A percentile compares a stretch with the other conserved stretches of the same genome.
Conservation (phyloP, 208 protist species). For the Trypanosoma mega region DNA sequence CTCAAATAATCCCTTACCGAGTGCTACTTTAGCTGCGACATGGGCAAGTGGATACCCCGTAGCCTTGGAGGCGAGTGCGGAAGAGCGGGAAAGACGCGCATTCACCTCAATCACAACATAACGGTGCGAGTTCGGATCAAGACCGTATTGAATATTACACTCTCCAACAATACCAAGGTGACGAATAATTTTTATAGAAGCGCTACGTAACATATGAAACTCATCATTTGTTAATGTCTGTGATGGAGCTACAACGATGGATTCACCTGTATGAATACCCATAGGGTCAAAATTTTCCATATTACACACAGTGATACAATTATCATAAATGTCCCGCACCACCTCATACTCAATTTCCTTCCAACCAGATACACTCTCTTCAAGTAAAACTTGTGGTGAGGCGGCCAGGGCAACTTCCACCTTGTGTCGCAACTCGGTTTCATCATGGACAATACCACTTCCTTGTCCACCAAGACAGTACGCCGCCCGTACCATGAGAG, state of each 20-base stretch:
- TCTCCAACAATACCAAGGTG: conserved; percentile 98
- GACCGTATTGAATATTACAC: conserved; percentile 99
- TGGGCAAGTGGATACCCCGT: conserved; percentile 99
- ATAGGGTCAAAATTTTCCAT: conserved; percentile 99
- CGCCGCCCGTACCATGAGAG: conserved; percentile 97
- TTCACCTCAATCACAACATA: conserved; percentile 99
- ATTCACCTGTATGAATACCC: conserved; percentile 98
- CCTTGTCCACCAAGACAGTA: conserved; percentile 98
- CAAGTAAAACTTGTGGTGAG: conserved; percentile 96
- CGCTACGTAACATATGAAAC: conserved; percentile 97
- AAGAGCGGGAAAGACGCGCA: conserved; percentile 96
- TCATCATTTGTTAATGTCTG: conserved; percentile 97
- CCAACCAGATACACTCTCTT: conserved; percentile 98
- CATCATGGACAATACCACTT: conserved; percentile 95
- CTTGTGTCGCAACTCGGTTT: conserved; percentile 76
- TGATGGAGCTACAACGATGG: conserved; percentile 98
- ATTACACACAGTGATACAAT: conserved; percentile 99
- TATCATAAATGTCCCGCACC: conserved; percentile 97
- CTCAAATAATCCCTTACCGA: conserved; percentile 94
- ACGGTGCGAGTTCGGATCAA: conserved; percentile 95
- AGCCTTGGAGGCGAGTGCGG: conserved; percentile 97
- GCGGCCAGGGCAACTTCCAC: conserved; percentile 86
- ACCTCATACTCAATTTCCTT: conserved; percentile 99
- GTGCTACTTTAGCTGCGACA: conserved; percentile 97
- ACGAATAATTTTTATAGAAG: conserved; percentile 94